Evolutionary conservation across 1,139 yeast species (phyloP).

Genomic region (Sugiyamaella xylanicola): DNA sequence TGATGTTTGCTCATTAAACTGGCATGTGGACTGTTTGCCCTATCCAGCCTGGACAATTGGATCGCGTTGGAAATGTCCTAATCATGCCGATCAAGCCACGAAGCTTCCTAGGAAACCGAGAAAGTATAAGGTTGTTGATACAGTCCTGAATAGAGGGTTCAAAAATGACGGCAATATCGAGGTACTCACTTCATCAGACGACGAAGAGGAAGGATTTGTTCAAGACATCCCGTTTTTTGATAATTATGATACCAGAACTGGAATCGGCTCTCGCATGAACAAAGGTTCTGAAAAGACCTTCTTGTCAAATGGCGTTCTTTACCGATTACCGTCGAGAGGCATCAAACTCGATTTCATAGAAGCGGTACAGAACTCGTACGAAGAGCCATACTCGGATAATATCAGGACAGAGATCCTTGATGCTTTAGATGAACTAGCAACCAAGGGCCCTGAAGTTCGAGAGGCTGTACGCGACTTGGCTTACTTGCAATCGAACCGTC

Average conservation of each 20-base stretch:
- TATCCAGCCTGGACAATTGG: slow-evolving; percentile 85
- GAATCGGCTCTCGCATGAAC: slow-evolving; percentile 51
- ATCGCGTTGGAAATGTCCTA: slow-evolving; percentile 91
- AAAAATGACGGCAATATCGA: slow-evolving; percentile 72
- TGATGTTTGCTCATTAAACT: slow-evolving; percentile 81
- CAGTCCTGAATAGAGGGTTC: slow-evolving; percentile 61
- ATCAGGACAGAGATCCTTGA: slow-evolving; percentile 36
- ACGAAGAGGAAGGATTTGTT: slow-evolving; percentile 33
- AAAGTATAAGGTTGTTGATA: slow-evolving; percentile 56
- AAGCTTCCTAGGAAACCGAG: slow-evolving; percentile 52
- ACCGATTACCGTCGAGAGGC: slow-evolving; percentile 71
- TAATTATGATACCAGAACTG: slow-evolving; percentile 45
- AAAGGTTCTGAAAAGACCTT: slow-evolving; percentile 43
- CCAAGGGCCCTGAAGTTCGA: slow-evolving; percentile 35
- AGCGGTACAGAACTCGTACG: slow-evolving; percentile 31
- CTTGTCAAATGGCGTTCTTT: slow-evolving; percentile 55
- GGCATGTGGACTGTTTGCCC: slow-evolving; percentile 89
- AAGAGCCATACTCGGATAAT: slow-evolving; percentile 34
- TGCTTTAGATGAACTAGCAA: slow-evolving; percentile 42
- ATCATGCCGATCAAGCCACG: slow-evolving; percentile 68
- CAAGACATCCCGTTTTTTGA: slow-evolving; percentile 52
- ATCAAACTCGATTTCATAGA: slow-evolving; percentile 74
- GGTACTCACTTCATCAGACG: slow-evolving; percentile 47
- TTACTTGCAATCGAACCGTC: slow-evolving; percentile 36
- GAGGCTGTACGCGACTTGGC: slow-evolving; percentile 44